Evolutionary conservation across 1,284 basidiomycete genomes (phyloP), one percentile per base, ranked within the genome.

Genomic region (Irpex sp.): DNA sequence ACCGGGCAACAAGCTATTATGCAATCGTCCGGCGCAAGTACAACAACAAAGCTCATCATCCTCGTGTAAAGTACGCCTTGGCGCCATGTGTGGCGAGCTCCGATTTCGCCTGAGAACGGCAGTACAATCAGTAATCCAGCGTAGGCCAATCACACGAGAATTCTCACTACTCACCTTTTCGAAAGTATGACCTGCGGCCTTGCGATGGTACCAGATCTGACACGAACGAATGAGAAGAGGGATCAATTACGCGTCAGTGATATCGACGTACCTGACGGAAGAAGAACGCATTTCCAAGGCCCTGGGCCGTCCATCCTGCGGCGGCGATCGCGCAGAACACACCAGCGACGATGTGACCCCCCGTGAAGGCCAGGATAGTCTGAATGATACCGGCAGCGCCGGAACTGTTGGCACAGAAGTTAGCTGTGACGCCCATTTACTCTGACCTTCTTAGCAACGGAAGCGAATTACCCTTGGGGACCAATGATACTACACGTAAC

Each of bases 341-440:
- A 58, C 86, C 94, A 17, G 94, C 89, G 21, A 87, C 85, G 76
- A 92, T 81, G 43, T 81, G 78, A 56, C 83, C 80, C 53, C 76
- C 72, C n/a, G 82, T 79, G 73, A 87, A 93, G 79, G 89, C 87
- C 65, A 87, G 81, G 68, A 97, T 93, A 37, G 90, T 97, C 76
- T 95, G 93, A 72, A 98, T 93, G 55, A 99, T 81, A n/a, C 97
- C 97, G 9, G 94, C 95, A 47, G 93, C 94, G 31, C 97, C 97
- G 50, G 96, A 97, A 63, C 92, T 91, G 15, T 71, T 19, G 17
- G 26, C 26, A 53, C 9, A 21, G 17, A 19, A 33, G 17, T 61
- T 26, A 39, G 60, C 37, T 17, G 6, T 13, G 19, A 33, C 33
- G 21, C 53, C 8, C 21, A 15, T 33, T 26, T 26, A 26, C 26